A percentile compares a stretch with the other conserved stretches of the same genome.
These are phyloP conservation scores for Aegilops longissima DNA, from an alignment of 176 grass and related monocot species.

Conservation along the genomic window DNA sequence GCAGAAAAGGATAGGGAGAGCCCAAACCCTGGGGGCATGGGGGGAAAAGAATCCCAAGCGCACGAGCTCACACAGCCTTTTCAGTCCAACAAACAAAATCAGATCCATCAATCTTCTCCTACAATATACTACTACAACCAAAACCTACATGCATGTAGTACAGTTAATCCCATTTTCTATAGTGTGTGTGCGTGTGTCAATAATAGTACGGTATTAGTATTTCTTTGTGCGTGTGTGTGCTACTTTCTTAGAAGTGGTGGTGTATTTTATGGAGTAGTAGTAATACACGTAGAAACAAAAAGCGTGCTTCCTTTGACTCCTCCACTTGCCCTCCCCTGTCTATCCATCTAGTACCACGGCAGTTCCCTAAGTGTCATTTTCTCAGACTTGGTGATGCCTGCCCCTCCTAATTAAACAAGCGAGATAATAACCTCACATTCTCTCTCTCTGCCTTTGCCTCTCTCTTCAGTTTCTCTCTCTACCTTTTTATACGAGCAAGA, in stretches of 20 bases:
- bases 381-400: conserved; percentile 54
- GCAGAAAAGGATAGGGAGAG: not conserved
- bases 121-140: not conserved
- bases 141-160: not conserved
- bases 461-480: conserved; percentile 17
- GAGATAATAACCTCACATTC: conserved; percentile 37
- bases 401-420: conserved; percentile 31
- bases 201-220: not conserved
- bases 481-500: conserved; percentile 47
- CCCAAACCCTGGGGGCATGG: conserved; percentile 54
- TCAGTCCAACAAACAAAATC: conserved; percentile 33
- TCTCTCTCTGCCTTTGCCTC: conserved; percentile 5
- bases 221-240: not conserved
- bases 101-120: conserved; percentile 18
- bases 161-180: not conserved
- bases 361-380: conserved; percentile 65
- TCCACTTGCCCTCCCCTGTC: conserved; percentile 8
- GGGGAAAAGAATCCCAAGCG: conserved; percentile 71
- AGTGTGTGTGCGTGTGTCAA: not conserved
- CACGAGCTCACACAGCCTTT: conserved; percentile 59
- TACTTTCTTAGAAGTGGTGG: not conserved
- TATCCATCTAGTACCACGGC: not conserved
- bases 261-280: not conserved
- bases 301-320: conserved; percentile 49
- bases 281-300: conserved; percentile 42